Conservation (phyloP, 306 rosid genomes). For the Hippophae rhamnoides region DNA sequence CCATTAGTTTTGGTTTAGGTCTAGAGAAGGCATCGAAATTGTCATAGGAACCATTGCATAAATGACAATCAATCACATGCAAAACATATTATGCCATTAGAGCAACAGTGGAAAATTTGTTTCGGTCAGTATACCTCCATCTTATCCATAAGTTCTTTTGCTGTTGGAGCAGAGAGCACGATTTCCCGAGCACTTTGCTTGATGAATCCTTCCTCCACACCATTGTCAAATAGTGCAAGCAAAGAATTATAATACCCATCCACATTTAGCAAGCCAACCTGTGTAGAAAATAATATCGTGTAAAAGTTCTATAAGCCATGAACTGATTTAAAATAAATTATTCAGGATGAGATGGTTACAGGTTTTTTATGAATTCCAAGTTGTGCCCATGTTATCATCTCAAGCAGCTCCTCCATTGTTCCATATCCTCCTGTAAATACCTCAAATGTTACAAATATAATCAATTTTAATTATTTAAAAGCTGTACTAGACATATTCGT, state of each 20-base stretch:
- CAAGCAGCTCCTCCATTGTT: slow-evolving; percentile 92
- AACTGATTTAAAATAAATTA: slow-evolving; percentile 8
- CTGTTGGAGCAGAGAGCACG: slow-evolving; percentile 73
- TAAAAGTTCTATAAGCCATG: slow-evolving; percentile 5
- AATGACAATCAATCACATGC: neutral
- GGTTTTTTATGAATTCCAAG: slow-evolving; percentile 91
- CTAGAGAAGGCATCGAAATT: neutral
- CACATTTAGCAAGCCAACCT: slow-evolving; percentile 90
- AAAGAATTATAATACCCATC: slow-evolving; percentile 85
- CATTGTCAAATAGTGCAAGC: slow-evolving; percentile 88
- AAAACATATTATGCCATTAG: neutral
- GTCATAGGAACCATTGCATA: neutral
- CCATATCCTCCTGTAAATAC: slow-evolving; percentile 77
- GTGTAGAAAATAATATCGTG: slow-evolving; percentile 20
- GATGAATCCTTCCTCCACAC: slow-evolving; percentile 89
- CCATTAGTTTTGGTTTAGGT: too few relatives aligned
- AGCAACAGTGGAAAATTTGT: slow-evolving; percentile 10
- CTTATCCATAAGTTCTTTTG: slow-evolving; percentile 70
- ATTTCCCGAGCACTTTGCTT: slow-evolving; percentile 72
- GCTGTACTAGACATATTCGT: too few relatives aligned
- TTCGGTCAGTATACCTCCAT: slow-evolving; percentile 55
- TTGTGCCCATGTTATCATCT: slow-evolving; percentile 95
- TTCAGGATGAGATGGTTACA: slow-evolving; percentile 27
- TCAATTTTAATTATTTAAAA: too few relatives aligned
- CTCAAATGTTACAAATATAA: neutral